These are phyloP conservation scores for Alternaria burnsii DNA, from an alignment of 2,329 filamentous ascomycete species.

Conservation along the genomic window DNA sequence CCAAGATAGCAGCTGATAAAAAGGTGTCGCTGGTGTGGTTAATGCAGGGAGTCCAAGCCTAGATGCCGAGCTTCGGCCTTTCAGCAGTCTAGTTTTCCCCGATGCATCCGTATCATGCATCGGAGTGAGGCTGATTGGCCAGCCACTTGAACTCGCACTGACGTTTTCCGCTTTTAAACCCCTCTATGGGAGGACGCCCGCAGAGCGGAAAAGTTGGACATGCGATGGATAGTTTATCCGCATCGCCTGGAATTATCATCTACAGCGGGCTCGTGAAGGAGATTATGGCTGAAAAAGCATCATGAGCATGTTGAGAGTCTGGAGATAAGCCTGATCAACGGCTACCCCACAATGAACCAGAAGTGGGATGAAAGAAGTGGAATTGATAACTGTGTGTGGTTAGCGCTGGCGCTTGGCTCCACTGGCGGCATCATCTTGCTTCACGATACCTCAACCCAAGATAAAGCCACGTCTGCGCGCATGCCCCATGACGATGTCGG, in stretches of 20 bases:
- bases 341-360: conserved; percentile 26
- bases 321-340: conserved; percentile 23
- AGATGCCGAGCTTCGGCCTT: conserved; percentile 36
- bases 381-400: conserved; percentile 21
- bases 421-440: conserved; percentile 32
- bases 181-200: conserved; percentile 39
- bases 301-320: conserved; percentile 19
- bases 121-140: conserved; percentile 31
- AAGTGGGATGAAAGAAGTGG: conserved; percentile 23
- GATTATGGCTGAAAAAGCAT: conserved; percentile 10
- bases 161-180: conserved; percentile 17
- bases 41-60: conserved; percentile 25
- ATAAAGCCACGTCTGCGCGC: conserved; percentile 33
- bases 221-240: conserved; percentile 16
- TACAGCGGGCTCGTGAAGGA: conserved; percentile 10
- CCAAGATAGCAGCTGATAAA: conserved; percentile 43
- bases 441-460: conserved; percentile 26
- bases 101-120: conserved; percentile 28
- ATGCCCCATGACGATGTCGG: conserved; percentile 25
- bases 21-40: conserved; percentile 32
- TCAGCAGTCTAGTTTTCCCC: conserved; percentile 14
- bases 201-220: conserved; percentile 37
- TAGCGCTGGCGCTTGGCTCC: conserved; percentile 12
- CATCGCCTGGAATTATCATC: conserved; percentile 16
- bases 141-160: conserved; percentile 5